A percentile compares a stretch with the other conserved stretches of the same genome.
Conservation (phyloP, 2,329 filamentous ascomycete genomes). For the Ophiostoma angusticollis region DNA sequence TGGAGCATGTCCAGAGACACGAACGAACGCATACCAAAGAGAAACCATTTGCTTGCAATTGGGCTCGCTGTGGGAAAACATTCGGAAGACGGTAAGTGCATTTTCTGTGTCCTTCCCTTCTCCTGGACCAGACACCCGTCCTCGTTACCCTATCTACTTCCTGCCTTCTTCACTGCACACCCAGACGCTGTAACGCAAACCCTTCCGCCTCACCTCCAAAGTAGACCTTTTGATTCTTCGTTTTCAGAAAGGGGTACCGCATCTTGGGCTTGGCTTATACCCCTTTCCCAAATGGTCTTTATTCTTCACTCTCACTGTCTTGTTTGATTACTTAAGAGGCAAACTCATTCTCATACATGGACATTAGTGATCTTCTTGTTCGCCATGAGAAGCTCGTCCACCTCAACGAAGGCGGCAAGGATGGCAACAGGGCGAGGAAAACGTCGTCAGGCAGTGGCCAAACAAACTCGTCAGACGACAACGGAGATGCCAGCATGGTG, state of each 20-base stretch:
- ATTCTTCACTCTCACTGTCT: too few species aligned
- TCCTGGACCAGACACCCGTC: too few species aligned
- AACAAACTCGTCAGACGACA: slow-evolving; percentile 31
- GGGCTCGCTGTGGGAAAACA: slow-evolving; percentile 48
- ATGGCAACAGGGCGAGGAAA: slow-evolving; percentile 37
- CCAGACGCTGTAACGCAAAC: too few species aligned
- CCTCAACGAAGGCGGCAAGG: slow-evolving; percentile 46
- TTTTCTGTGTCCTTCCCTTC: slow-evolving; percentile 10
- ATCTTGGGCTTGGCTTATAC: too few species aligned
- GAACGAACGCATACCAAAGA: slow-evolving; percentile 53
- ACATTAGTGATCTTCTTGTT: slow-evolving; percentile 51
- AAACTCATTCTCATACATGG: slow-evolving; percentile 46
- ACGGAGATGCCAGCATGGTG: slow-evolving; percentile 34
- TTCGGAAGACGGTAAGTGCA: slow-evolving; percentile 47
- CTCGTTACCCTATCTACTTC: background rate
- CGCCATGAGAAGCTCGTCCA: slow-evolving; percentile 53
- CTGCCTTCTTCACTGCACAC: background rate
- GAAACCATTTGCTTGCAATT: slow-evolving; percentile 48
- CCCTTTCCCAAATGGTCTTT: too few species aligned
- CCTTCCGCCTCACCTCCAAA: too few species aligned
- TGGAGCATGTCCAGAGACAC: slow-evolving; percentile 52
- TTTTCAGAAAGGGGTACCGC: too few species aligned
- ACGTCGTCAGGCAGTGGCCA: slow-evolving; percentile 34
- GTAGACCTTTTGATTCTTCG: background rate
- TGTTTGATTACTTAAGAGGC: too few species aligned